phyloP scores from a whole-genome alignment of 1,139 yeast species.

The Geotrichum bryndzae region DNA sequence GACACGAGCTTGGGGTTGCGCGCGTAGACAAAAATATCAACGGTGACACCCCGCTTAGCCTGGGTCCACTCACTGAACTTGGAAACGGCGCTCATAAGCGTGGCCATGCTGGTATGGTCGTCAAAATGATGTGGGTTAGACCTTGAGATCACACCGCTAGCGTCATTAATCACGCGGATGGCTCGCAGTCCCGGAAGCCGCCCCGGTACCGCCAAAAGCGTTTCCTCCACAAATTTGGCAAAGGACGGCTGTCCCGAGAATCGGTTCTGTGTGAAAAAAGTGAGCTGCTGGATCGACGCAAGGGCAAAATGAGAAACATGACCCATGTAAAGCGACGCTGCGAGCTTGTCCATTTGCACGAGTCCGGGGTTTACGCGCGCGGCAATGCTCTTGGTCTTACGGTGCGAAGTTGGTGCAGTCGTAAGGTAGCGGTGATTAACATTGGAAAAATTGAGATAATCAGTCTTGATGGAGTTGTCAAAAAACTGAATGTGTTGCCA shows the following conservation, averaged over 20 bases:
- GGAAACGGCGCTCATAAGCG: not conserved
- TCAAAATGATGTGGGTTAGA: constrained; percentile 3
- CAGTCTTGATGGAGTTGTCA: not conserved
- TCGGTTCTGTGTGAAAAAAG: constrained; percentile 6
- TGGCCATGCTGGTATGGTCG: not conserved
- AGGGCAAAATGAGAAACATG: not conserved
- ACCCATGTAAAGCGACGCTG: not conserved
- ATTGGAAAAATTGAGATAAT: constrained; percentile 1
- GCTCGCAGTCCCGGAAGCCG: not conserved
- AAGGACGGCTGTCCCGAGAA: not conserved
- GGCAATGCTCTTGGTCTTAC: constrained; percentile 1
- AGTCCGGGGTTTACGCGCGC: not conserved
- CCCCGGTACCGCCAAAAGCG: not conserved
- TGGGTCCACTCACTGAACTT: not conserved
- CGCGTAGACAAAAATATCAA: constrained; percentile 1
- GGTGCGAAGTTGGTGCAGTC: not conserved
- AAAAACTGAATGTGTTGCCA: constrained; percentile 11
- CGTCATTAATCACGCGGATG: constrained; percentile 5
- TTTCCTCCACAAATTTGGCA: not conserved
- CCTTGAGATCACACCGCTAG: constrained; percentile 1
- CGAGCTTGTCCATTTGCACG: not conserved
- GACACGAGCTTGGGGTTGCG: not conserved
- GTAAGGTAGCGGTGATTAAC: not conserved
- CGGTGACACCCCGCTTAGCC: not conserved
- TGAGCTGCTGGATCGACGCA: constrained; percentile 2